Conservation (phyloP, 176 grass and related monocot genomes). For the Triticum aestivum region IWGSC_CS_RefSeq_v2.1 NC_057803.1:175191582-175192081, state of each 20-base stretch:
- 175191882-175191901: constrained; percentile 66
- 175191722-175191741: too few species aligned
- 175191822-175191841: constrained; percentile 53
- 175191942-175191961: constrained; percentile 85
- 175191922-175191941: constrained; percentile 58
- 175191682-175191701: too few species aligned
- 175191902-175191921: constrained; percentile 71
- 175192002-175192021: constrained; percentile 94
- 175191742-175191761: not conserved
- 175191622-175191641: too few species aligned
- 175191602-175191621: too few species aligned
- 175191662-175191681: not conserved
- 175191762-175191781: constrained; percentile 20
- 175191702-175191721: too few species aligned
- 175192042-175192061: constrained; percentile 51
- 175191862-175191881: constrained; percentile 95
- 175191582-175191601: too few species aligned
- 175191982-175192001: constrained; percentile 95
- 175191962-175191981: constrained; percentile 90
- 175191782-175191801: constrained; percentile 21
- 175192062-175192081: constrained; percentile 60
- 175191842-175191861: constrained; percentile 94
- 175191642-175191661: too few species aligned
- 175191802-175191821: not conserved
- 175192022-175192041: constrained; percentile 57